phyloP scores from a whole-genome alignment of 2,329 filamentous ascomycete genomes.

The Delphinella strobiligena region DNA sequence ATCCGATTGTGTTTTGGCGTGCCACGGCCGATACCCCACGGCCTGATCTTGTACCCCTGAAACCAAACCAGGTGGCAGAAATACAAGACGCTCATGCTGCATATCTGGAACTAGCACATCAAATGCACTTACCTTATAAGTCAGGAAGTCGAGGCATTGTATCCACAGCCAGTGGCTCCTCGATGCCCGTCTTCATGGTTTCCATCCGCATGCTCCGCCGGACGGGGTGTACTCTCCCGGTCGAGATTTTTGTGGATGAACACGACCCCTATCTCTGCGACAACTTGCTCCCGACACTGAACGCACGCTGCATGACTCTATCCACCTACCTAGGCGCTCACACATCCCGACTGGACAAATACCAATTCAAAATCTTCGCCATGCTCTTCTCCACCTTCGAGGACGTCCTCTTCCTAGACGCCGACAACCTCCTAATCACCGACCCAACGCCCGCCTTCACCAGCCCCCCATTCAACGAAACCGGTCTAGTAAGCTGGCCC shows the following conservation, averaged over 20 bases:
- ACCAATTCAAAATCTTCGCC: constrained; percentile 37
- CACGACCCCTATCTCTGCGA: constrained; percentile 32
- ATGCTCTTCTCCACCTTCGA: constrained; percentile 40
- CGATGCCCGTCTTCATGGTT: constrained; percentile 6
- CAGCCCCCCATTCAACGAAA: constrained; percentile 28
- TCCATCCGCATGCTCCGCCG: constrained; percentile 27
- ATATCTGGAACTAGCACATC: background rate
- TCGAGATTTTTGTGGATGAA: constrained; percentile 34
- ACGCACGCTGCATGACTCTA: constrained; percentile 32
- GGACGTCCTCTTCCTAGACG: constrained; percentile 37
- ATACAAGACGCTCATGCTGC: constrained; percentile 2
- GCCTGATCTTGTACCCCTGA: constrained; percentile 4
- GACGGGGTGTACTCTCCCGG: constrained; percentile 29
- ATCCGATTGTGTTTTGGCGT: constrained; percentile 4
- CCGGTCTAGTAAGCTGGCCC: constrained; percentile 34
- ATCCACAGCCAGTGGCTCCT: constrained; percentile 5
- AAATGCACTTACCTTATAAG: constrained; percentile 1
- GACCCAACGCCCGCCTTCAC: constrained; percentile 29
- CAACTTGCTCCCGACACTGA: constrained; percentile 28
- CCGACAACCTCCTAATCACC: constrained; percentile 33
- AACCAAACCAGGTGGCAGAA: background rate
- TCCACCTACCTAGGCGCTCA: constrained; percentile 25
- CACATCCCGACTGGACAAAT: constrained; percentile 24
- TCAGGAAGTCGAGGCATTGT: constrained; percentile 4
- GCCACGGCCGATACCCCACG: constrained; percentile 2